phyloP scores from a whole-genome alignment of 2,329 filamentous ascomycete genomes.

The Chaetomiaceae sp. region DNA sequence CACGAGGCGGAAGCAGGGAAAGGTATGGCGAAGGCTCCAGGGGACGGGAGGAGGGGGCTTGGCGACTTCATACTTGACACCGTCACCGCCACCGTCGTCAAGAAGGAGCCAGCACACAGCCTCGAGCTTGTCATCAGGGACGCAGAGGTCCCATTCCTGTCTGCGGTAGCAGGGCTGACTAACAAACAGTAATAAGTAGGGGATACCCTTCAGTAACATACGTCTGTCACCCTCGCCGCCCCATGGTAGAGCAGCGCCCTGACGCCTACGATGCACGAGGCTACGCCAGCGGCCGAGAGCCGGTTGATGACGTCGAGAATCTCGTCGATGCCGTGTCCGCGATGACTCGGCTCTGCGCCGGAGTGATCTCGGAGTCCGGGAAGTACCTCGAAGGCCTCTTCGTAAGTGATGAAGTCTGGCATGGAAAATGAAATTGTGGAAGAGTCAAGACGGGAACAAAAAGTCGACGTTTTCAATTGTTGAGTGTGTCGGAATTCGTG shows the following conservation, averaged over 20 bases:
- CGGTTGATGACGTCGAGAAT: neutral
- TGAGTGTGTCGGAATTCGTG: too few species aligned
- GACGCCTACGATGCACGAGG: slow-evolving; percentile 1
- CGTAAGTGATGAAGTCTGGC: too few species aligned
- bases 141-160: slow-evolving; percentile 6
- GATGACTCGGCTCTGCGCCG: neutral
- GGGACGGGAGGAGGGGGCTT: neutral
- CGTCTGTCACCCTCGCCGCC: neutral
- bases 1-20: neutral
- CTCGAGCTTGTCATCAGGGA: neutral
- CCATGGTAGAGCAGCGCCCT: slow-evolving; percentile 1
- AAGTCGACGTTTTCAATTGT: too few species aligned
- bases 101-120: neutral
- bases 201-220: too few species aligned
- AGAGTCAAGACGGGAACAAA: too few species aligned
- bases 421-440: too few species aligned
- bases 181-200: too few species aligned
- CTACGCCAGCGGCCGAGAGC: neutral
- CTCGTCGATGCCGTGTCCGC: neutral
- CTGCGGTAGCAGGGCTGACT: too few species aligned
- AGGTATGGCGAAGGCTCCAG: neutral
- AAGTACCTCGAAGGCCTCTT: too few species aligned
- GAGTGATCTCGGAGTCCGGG: neutral
- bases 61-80: neutral
- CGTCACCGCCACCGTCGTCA: neutral